Conservation (phyloP, 495 filamentous ascomycete species). For the Amphirosellinia nigrospora region DNA sequence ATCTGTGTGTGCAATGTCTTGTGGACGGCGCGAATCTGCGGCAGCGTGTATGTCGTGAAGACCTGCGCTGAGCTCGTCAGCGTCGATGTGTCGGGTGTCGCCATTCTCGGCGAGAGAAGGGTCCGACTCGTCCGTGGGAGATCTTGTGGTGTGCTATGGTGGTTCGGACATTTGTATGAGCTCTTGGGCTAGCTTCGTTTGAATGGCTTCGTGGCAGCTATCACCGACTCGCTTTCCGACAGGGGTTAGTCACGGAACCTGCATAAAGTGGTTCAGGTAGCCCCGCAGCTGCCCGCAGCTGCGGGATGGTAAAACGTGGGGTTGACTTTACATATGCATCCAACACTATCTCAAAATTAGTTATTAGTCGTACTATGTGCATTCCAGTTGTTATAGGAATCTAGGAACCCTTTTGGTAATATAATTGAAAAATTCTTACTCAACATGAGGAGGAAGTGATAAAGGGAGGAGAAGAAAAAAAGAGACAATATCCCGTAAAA, state of each 20-base stretch:
- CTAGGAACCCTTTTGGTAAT: too few species aligned
- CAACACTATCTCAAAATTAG: too few species aligned
- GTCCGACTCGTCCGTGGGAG: conserved; percentile 1
- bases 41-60: conserved; percentile 74
- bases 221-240: background rate
- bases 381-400: too few species aligned
- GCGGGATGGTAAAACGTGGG: background rate
- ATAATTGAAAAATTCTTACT: background rate
- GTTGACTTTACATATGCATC: background rate
- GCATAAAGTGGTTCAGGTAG: background rate
- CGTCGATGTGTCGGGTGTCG: conserved; percentile 50
- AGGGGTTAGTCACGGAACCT: background rate
- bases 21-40: conserved; percentile 66
- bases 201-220: background rate
- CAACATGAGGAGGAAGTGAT: background rate
- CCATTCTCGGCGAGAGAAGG: conserved; percentile 32
- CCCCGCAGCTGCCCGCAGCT: background rate
- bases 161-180: background rate
- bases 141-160: conserved; percentile 4
- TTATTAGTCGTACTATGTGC: too few species aligned
- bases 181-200: background rate
- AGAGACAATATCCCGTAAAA: background rate
- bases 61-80: conserved; percentile 72
- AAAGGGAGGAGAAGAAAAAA: background rate
- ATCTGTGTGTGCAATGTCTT: conserved; percentile 60